Base-by-base conservation (phyloP, 176 grass and related monocot species). In the Areca catechu region DNA sequence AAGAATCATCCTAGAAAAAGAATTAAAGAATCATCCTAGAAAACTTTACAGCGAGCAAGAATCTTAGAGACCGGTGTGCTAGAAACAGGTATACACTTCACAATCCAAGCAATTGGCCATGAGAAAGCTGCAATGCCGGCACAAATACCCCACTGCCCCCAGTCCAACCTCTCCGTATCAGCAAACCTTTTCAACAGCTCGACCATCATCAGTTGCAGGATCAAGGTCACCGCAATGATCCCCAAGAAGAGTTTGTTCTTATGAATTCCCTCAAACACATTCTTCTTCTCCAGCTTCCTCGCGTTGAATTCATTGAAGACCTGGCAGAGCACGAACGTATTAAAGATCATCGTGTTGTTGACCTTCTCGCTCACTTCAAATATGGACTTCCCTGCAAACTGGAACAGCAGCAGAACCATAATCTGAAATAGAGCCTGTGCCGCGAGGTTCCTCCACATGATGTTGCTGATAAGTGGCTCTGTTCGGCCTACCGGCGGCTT, bases 281-380 rank as follows among this genome's bases (percentile, higher is more conserved):
- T 90, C 76, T 71, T 84, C 61, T 74, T 57, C 74, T 96, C 77
- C 57, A 90, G 62, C 58, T 90, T 85, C 53, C 86, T 48, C 3
- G 83, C 73, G 51, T 96, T 96, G 83, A 96, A 96, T 63, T 96
- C 91, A 20, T 96, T 90, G 80, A 96, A 96, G 16, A 90, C 86
- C 82, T 96, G 91, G 56, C 74, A 96, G n/a, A n/a, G n/a, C 29
- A 96, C 92, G 49, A 96, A 96, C 0, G 86, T 75, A 58, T 96
- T 96, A 65, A 96, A 96, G 70, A 90, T 85, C 54, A 90, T 74
- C 2, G 92, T 96, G 62, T 82, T 78, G 58, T 90, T 96, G 5
- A 48, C 52, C 67, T 68, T 81, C 16, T 95, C 71, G 15, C 68
- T 22, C 22, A 50, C 28, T 15, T 52, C 80, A 49, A 86, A 79